Percentiles rank a stretch among this genome's conserved stretches.
Conservation (phyloP, 352 stramenopile genomes). For the Phytophthora pini region DNA sequence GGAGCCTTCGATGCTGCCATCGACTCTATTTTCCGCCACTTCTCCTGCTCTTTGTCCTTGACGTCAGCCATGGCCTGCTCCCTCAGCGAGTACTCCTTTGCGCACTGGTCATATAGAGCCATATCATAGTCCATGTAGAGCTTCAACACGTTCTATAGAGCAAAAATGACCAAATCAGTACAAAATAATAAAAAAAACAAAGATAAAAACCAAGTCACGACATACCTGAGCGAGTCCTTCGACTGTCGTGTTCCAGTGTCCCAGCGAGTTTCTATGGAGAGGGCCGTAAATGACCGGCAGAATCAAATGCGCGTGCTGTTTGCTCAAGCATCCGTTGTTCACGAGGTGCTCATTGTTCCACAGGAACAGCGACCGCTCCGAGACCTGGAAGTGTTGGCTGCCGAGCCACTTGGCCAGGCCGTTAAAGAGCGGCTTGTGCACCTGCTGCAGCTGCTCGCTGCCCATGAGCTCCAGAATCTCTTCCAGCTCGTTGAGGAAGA, state of each 20-base stretch:
- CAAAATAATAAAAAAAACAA: not conserved
- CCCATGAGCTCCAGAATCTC: constrained; percentile 98
- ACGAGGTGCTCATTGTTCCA: constrained; percentile 99
- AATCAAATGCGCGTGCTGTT: constrained; percentile 93
- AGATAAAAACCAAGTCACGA: constrained; percentile 3
- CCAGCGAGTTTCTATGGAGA: constrained; percentile 88
- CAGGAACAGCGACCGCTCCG: constrained; percentile 97
- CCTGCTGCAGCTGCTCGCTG: constrained; percentile 75
- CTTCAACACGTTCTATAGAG: constrained; percentile 83
- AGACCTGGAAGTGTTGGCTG: constrained; percentile 96
- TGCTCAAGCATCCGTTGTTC: constrained; percentile 94
- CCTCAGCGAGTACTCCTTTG: constrained; percentile 85
- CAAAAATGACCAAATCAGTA: constrained; percentile 2
- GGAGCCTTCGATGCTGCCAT: constrained; percentile 80
- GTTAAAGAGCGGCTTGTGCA: constrained; percentile 84
- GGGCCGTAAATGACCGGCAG: constrained; percentile 95
- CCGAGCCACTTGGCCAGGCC: constrained; percentile 91
- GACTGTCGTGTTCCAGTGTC: constrained; percentile 98
- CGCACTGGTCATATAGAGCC: constrained; percentile 92
- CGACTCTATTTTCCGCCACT: constrained; percentile 95
- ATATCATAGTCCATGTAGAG: constrained; percentile 96
- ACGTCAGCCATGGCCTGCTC: constrained; percentile 72
- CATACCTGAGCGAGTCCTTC: constrained; percentile 91
- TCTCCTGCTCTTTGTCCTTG: constrained; percentile 85
- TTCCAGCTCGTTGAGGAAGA: constrained; percentile 99